A percentile compares a stretch with the other conserved stretches of the same genome.
These are phyloP conservation scores for Rhizopus sp. DNA, from an alignment of 371 early-diverging fungal species.

Conservation along the genomic window DNA sequence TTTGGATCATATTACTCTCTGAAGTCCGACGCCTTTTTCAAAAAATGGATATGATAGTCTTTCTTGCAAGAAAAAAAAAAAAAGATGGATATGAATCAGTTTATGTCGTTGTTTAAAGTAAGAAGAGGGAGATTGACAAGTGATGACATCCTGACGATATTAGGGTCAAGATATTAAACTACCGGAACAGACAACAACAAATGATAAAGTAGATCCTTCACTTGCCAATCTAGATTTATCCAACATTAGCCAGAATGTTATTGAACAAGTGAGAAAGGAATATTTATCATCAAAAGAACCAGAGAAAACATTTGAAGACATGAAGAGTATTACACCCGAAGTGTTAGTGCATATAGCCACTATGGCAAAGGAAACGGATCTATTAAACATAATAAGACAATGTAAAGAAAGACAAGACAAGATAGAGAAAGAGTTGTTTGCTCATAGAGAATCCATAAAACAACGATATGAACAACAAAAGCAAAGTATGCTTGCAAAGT, in stretches of 20 bases:
- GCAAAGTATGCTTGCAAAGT: conserved; percentile 41
- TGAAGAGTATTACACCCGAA: conserved; percentile 39
- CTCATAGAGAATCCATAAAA: conserved; percentile 31
- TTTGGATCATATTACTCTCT: too few species aligned
- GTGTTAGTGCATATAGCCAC: conserved; percentile 33
- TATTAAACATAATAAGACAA: conserved; percentile 28
- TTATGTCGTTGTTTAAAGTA: too few species aligned
- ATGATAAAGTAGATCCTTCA: conserved; percentile 1
- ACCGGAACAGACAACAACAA: background rate
- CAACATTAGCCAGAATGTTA: conserved; percentile 34
- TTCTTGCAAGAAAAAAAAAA: too few species aligned
- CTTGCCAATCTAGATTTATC: conserved; percentile 27
- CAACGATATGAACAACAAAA: conserved; percentile 28
- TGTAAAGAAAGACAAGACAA: conserved; percentile 36
- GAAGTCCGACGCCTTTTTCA: too few species aligned
- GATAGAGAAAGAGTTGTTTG: conserved; percentile 37
- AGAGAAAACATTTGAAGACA: conserved; percentile 10
- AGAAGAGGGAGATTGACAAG: too few species aligned
- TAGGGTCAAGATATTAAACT: conserved; percentile 19
- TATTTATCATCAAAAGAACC: conserved; percentile 24
- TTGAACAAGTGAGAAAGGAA: conserved; percentile 43
- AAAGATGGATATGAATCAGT: too few species aligned
- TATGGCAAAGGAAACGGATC: conserved; percentile 38
- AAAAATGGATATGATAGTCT: too few species aligned
- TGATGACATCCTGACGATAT: too few species aligned